These are phyloP conservation scores for Cicer arietinum DNA, from an alignment of 306 rosid genomes.

Conservation along the genomic window DNA sequence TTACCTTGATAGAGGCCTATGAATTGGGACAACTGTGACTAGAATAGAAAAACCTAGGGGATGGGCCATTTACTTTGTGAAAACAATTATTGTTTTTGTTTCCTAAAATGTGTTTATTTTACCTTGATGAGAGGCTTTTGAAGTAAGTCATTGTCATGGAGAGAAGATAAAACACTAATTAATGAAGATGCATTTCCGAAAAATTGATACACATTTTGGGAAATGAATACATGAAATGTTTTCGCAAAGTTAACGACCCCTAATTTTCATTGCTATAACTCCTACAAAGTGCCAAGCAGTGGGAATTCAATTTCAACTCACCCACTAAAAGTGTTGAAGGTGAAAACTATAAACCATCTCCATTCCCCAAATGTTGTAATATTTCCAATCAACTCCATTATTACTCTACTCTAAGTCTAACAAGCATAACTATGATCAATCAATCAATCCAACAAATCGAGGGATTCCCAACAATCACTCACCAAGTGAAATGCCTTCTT, in stretches of 20 bases:
- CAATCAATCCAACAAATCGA: slow-evolving; percentile 24
- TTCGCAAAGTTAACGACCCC: background rate
- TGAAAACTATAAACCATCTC: slow-evolving; percentile 8
- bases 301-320: slow-evolving; percentile 15
- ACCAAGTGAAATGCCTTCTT: slow-evolving; percentile 80
- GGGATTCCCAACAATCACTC: slow-evolving; percentile 46
- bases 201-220: too few species aligned
- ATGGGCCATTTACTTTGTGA: too few species aligned
- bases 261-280: background rate
- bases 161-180: too few species aligned
- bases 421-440: slow-evolving; percentile 35
- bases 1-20: too few species aligned
- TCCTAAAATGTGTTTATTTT: too few species aligned
- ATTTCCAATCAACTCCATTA: slow-evolving; percentile 35
- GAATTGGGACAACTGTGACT: too few species aligned
- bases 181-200: too few species aligned
- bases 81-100: too few species aligned
- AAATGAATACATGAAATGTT: too few species aligned
- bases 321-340: slow-evolving; percentile 1
- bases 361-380: slow-evolving; percentile 19
- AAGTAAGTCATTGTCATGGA: too few species aligned
- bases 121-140: too few species aligned
- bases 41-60: too few species aligned
- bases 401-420: slow-evolving; percentile 23
- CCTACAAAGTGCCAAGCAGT: slow-evolving; percentile 18